Evolutionary conservation across 2,329 filamentous ascomycete species (phyloP).

Genomic region (Cercospora sp.): DNA sequence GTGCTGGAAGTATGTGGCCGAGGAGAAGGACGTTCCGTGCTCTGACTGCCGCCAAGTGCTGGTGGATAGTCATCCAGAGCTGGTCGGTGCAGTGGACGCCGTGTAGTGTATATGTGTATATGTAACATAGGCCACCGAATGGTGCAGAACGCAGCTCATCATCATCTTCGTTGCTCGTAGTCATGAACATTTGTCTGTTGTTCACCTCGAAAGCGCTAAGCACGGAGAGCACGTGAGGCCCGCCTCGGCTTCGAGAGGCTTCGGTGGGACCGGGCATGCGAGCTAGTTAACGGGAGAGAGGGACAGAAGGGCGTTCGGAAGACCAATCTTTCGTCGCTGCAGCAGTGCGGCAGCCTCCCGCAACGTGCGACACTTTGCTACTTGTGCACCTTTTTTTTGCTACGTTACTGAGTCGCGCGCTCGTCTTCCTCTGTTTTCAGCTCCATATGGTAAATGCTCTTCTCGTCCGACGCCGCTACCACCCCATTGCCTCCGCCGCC

Average conservation of each 20-base stretch:
- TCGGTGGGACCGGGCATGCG: neutral
- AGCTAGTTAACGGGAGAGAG: neutral
- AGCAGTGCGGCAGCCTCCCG: conserved; percentile 3
- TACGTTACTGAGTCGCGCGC: neutral
- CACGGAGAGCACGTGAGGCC: neutral
- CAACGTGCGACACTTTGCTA: neutral
- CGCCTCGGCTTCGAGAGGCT: neutral
- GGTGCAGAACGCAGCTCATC: neutral
- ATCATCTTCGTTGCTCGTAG: neutral
- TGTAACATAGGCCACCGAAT: neutral
- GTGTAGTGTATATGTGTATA: conserved; percentile 1
- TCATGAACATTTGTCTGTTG: neutral
- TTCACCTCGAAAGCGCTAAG: neutral
- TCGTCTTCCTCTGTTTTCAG: neutral
- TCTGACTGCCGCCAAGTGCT: conserved; percentile 70
- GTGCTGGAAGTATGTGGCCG: conserved; percentile 85
- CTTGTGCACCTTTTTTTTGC: neutral
- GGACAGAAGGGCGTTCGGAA: neutral
- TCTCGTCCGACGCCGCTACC: neutral
- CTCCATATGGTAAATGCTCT: conserved; percentile 7
- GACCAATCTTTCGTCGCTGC: neutral
- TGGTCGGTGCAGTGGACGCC: neutral
- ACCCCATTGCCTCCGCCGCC: neutral
- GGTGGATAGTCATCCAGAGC: conserved; percentile 28
- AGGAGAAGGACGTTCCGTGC: conserved; percentile 65